These are phyloP conservation scores for Talaromyces adpressus DNA, from an alignment of 495 filamentous ascomycete species.

Conservation along the genomic window DNA sequence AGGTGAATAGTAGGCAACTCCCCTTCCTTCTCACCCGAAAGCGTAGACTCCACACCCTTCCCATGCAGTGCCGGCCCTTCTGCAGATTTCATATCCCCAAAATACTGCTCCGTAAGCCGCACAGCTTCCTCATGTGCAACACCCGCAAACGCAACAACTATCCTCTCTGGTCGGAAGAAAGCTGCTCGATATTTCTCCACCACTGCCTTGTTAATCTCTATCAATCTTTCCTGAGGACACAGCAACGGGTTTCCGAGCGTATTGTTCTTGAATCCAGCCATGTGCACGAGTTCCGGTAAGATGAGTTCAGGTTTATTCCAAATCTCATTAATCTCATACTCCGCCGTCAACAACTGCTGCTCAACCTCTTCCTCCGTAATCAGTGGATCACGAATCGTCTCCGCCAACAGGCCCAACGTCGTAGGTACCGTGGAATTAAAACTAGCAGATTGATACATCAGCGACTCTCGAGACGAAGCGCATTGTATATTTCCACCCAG, in stretches of 20 bases:
- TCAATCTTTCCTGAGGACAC: constrained; percentile 78
- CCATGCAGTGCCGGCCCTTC: constrained; percentile 50
- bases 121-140: constrained; percentile 79
- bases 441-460: constrained; percentile 98
- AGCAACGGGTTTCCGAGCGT: constrained; percentile 90
- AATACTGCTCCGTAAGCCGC: constrained; percentile 71
- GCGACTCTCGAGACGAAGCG: constrained; percentile 85
- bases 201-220: constrained; percentile 63
- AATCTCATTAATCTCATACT: constrained; percentile 95
- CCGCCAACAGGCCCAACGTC: constrained; percentile 79
- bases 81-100: constrained; percentile 76
- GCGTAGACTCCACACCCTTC: constrained; percentile 46
- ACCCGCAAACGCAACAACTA: constrained; percentile 92
- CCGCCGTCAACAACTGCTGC: constrained; percentile 80
- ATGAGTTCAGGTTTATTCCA: constrained; percentile 98
- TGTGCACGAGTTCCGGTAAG: constrained; percentile 88
- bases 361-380: constrained; percentile 87
- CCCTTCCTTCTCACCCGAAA: constrained; percentile 37
- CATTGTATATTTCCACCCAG: constrained; percentile 95
- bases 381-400: constrained; percentile 84
- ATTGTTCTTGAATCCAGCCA: constrained; percentile 90
- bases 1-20: constrained; percentile 33
- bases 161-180: constrained; percentile 83
- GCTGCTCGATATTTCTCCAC: constrained; percentile 73
- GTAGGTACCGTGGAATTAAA: constrained; percentile 90